These are phyloP conservation scores for Nemophila menziesii DNA, from an alignment of 257 asterid genomes.

Conservation along the genomic window DNA sequence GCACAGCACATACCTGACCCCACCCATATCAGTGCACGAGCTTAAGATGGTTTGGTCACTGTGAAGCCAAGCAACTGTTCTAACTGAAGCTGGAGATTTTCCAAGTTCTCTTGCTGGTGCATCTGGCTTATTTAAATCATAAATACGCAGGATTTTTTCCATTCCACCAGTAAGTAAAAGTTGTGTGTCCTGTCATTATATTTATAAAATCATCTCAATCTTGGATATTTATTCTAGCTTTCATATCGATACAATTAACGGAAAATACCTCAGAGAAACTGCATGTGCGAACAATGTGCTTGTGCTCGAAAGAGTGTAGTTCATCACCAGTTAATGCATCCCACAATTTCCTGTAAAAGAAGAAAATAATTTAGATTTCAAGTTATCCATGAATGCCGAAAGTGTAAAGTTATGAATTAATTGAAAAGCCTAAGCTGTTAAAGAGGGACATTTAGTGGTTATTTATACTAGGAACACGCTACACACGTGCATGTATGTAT, in stretches of 20 bases:
- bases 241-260: not conserved
- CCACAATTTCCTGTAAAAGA: slow-evolving; percentile 76
- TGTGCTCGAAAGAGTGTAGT: slow-evolving; percentile 89
- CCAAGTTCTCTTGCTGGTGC: slow-evolving; percentile 88
- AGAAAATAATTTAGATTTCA: slow-evolving; percentile 5
- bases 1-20: slow-evolving; percentile 53
- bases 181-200: slow-evolving; percentile 49
- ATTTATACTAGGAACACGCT: too few relatives aligned
- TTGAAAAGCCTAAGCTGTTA: too few relatives aligned
- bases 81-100: slow-evolving; percentile 76
- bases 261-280: slow-evolving; percentile 76
- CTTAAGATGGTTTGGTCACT: slow-evolving; percentile 87
- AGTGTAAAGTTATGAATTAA: too few relatives aligned
- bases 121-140: slow-evolving; percentile 68
- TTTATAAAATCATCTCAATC: not conserved
- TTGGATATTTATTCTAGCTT: too few relatives aligned
- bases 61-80: slow-evolving; percentile 86
- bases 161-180: slow-evolving; percentile 78
- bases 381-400: too few relatives aligned
- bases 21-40: slow-evolving; percentile 82
- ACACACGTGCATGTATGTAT: too few relatives aligned
- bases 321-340: slow-evolving; percentile 94
- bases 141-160: slow-evolving; percentile 73
- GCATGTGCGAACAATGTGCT: slow-evolving; percentile 95
- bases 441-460: too few relatives aligned